Conservation (phyloP, 345 rosid species). For the Linum trigynum region DNA sequence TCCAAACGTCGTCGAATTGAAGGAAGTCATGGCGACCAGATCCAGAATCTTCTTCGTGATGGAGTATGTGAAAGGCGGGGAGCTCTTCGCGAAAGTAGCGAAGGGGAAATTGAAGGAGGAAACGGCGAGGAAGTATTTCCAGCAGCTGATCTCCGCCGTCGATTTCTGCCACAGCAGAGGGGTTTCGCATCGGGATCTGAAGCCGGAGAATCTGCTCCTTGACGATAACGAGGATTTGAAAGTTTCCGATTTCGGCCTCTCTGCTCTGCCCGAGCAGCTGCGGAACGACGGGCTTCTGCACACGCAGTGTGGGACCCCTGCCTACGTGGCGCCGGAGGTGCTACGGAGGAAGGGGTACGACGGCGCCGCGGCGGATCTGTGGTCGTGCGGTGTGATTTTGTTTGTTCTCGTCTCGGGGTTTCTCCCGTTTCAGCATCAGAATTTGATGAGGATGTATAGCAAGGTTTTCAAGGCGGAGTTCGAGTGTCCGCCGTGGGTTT, state of each 20-base stretch:
- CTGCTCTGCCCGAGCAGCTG: conserved; percentile 30
- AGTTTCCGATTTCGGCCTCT: conserved; percentile 9
- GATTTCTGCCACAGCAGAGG: conserved; percentile 28
- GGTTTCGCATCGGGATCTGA: conserved; percentile 23
- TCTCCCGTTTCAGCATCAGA: conserved; percentile 25
- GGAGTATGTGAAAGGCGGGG: conserved; percentile 25
- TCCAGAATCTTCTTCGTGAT: conserved; percentile 23
- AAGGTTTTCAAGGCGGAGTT: conserved; percentile 24
- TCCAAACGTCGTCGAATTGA: conserved; percentile 19
- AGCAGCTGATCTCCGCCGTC: conserved; percentile 21
- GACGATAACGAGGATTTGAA: conserved; percentile 8
- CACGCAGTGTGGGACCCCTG: conserved; percentile 29
- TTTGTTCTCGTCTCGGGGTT: conserved; percentile 23
- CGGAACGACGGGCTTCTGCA: conserved; percentile 59
- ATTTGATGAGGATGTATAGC: conserved; percentile 22
- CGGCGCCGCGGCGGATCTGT: conserved; percentile 21
- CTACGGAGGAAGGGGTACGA: conserved; percentile 50
- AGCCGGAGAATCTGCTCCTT: conserved; percentile 20
- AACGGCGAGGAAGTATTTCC: conserved; percentile 20
- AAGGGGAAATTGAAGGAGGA: conserved; percentile 21
- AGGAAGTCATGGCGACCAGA: conserved; percentile 23
- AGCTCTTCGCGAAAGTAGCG: conserved; percentile 26
- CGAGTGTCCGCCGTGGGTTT: conserved; percentile 22
- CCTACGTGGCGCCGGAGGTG: conserved; percentile 44
- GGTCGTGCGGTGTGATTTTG: conserved; percentile 26